Base-by-base conservation (phyloP, 106 monocot genomes). In the Acanthochlamys bracteata region DNA sequence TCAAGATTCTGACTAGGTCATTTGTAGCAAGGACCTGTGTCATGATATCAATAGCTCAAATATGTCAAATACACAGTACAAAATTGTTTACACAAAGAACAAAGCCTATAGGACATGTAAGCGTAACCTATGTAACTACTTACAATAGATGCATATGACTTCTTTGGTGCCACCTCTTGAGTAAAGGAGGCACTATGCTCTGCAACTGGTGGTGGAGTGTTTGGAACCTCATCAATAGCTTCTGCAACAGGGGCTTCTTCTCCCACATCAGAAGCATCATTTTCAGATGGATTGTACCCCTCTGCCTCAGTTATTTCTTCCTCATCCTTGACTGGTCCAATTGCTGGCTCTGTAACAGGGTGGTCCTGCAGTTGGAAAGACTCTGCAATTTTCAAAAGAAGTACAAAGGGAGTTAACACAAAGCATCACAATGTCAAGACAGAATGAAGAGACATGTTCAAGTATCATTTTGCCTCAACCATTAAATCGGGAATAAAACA, bases 91-190 rank as follows among this genome's bases (percentile, higher is more conserved):
- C 15, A 49, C 17, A 4, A 49, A 49, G 12, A 14, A 10, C 49
- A 49, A 49, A 12, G 6, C 3, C 49, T 17, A 49, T 49, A 17
- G 49, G 10, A 49, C 33, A 33, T 33, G 49, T 14, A 49, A 49
- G 15, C 12, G 10, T 49, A 49, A 49, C 17, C 49, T 49, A 10
- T 17, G 15, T 12, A 66, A 42, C 55, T 11, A 78, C 86, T 75
- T 82, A 95, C 95, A 80, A 95, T 87, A 10, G 90, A 95, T 72
- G 95, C 95, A 78, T 90, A 95, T 3, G 95, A 95, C 61, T 95
- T 95, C 69, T 87, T 95, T 42, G 82, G 84, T 8, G 73, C 76
- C 71, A 86, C 84, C 59, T 84, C 83, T 19, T 70, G 56, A 25
- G 53, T 46, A 21, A 69, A 14, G 14, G 59, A n/a, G 61, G 59